A percentile compares a stretch with the other conserved stretches of the same genome.
Conservation (phyloP, 2,329 filamentous ascomycete species). For the Aspergillus sp. region DNA sequence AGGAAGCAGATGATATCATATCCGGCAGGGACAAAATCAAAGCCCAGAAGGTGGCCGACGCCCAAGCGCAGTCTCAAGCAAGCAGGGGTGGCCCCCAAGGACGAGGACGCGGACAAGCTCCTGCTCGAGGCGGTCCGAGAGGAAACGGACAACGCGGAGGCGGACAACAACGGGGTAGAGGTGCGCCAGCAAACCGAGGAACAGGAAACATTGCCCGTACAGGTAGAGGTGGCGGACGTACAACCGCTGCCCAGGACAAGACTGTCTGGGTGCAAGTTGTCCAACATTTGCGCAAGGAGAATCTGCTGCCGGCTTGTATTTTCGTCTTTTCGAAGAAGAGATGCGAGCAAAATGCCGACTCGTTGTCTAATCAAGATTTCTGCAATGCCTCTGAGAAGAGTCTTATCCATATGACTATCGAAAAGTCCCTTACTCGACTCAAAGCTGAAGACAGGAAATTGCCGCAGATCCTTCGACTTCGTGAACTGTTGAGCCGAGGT, state of each 20-base stretch:
- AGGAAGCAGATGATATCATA: constrained; percentile 80
- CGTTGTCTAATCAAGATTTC: constrained; percentile 91
- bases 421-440: constrained; percentile 86
- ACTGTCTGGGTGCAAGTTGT: constrained; percentile 97
- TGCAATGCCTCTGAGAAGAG: constrained; percentile 93
- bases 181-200: constrained; percentile 57
- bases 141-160: constrained; percentile 46
- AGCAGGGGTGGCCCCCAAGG: constrained; percentile 57
- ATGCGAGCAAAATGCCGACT: constrained; percentile 95
- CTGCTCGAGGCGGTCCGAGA: constrained; percentile 43
- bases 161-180: constrained; percentile 56
- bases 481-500: constrained; percentile 81
- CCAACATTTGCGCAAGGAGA: constrained; percentile 83
- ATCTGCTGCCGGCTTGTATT: constrained; percentile 86
- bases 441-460: constrained; percentile 85
- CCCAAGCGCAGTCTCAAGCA: constrained; percentile 52
- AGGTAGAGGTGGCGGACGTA: constrained; percentile 80
- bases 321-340: constrained; percentile 99
- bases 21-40: constrained; percentile 78
- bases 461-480: constrained; percentile 86
- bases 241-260: constrained; percentile 89
- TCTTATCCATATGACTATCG: constrained; percentile 94
- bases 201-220: constrained; percentile 86
- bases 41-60: constrained; percentile 52
- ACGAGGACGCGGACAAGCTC: constrained; percentile 52